A percentile compares a stretch with the other conserved stretches of the same genome.
Conservation (phyloP, 2,329 filamentous ascomycete genomes). For the Fusarium bulbicola region DNA sequence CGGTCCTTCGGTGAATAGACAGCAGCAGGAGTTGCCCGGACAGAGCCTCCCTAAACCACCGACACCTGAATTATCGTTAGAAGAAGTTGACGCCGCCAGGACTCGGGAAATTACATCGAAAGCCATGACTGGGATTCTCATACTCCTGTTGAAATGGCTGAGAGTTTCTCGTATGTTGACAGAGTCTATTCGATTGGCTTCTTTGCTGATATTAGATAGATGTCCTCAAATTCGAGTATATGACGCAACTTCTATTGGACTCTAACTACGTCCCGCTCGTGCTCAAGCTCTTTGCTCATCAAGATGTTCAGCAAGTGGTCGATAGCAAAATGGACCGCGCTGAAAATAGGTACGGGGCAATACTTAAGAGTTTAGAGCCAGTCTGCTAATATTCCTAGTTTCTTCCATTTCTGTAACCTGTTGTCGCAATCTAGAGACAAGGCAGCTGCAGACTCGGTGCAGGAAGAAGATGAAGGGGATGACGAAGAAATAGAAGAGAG, state of each 20-base stretch:
- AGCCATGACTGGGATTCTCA: constrained; percentile 86
- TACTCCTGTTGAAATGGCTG: constrained; percentile 95
- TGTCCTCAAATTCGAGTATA: constrained; percentile 93
- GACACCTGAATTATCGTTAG: constrained; percentile 63
- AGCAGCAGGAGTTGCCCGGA: constrained; percentile 44
- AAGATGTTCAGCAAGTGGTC: constrained; percentile 90
- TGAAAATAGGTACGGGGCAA: constrained; percentile 73
- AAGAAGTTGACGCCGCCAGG: constrained; percentile 84
- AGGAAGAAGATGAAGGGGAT: constrained; percentile 50
- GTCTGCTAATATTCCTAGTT: constrained; percentile 59
- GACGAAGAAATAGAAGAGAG: constrained; percentile 57
- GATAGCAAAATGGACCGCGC: constrained; percentile 85
- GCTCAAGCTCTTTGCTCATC: constrained; percentile 91
- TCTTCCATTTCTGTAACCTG: constrained; percentile 88
- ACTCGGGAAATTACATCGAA: constrained; percentile 89
- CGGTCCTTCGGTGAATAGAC: constrained; percentile 46
- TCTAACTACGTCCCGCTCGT: constrained; percentile 94
- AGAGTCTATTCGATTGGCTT: background rate
- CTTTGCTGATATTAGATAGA: constrained; percentile 61
- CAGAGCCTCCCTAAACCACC: constrained; percentile 48
- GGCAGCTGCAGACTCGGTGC: constrained; percentile 47
- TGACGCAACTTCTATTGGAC: constrained; percentile 92
- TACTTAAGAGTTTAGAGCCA: background rate
- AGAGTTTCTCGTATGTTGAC: constrained; percentile 84
- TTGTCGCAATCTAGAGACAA: constrained; percentile 63